These are phyloP conservation scores for Candida pini DNA, from an alignment of 805 yeast genomes.

Conservation along the genomic window DNA sequence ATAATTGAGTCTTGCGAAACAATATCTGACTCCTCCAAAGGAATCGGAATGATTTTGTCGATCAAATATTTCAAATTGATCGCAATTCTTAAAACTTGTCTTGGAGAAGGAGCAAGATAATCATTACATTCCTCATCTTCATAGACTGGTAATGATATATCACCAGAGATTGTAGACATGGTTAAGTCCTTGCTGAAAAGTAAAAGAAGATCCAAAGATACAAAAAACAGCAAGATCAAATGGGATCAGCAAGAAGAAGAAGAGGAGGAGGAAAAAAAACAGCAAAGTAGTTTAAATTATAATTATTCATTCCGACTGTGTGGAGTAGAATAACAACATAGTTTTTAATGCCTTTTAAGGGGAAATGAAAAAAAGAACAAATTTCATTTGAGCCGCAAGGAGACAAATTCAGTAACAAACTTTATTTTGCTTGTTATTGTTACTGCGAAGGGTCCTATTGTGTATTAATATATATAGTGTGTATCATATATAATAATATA, in stretches of 20 bases:
- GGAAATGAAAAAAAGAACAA: no score
- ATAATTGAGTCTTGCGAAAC: constrained; percentile 53
- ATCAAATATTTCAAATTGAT: constrained; percentile 67
- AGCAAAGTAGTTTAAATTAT: constrained; percentile 1
- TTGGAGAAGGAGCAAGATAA: constrained; percentile 46
- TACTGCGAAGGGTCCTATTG: no score
- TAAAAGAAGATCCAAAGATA: no score
- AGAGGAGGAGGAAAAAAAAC: not conserved
- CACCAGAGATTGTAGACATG: constrained; percentile 6
- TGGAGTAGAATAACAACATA: no score
- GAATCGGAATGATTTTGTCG: constrained; percentile 66
- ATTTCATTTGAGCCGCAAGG: no score
- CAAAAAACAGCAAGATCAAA: not conserved
- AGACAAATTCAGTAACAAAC: no score
- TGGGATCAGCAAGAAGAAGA: not conserved
- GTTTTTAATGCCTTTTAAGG: no score
- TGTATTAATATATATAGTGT: no score
- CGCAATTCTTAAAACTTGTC: constrained; percentile 66
- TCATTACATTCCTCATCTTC: constrained; percentile 29
- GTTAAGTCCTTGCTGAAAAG: no score
- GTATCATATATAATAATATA: no score
- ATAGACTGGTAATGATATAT: constrained; percentile 19
- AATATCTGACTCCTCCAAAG: constrained; percentile 45
- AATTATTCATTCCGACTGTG: no score
- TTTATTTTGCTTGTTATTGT: no score